These are phyloP conservation scores for Geotrichum fermentans DNA, from an alignment of 1,139 yeast species.

Conservation along the genomic window DNA sequence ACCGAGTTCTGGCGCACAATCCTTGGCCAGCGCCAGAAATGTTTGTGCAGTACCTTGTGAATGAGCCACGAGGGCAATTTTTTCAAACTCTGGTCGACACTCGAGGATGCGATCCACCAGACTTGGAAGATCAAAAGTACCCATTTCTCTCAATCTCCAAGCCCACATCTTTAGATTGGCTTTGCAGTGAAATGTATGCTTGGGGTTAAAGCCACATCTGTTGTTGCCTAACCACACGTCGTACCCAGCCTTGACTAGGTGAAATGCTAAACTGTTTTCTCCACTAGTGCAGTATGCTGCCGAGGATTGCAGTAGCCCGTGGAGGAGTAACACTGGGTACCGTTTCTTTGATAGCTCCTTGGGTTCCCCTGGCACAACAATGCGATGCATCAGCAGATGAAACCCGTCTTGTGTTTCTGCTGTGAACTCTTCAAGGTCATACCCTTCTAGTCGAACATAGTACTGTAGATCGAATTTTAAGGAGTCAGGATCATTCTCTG, in stretches of 20 bases:
- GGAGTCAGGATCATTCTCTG: not conserved
- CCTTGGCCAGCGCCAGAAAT: constrained; percentile 52
- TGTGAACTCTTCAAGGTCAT: constrained; percentile 54
- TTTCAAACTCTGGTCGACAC: constrained; percentile 39
- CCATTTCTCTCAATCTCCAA: constrained; percentile 84
- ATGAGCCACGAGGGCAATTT: constrained; percentile 68
- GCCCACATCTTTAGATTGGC: constrained; percentile 52
- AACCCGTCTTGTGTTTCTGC: constrained; percentile 80
- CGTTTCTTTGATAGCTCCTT: constrained; percentile 31
- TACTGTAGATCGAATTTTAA: constrained; percentile 52
- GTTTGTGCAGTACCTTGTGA: constrained; percentile 92
- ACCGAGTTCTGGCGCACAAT: constrained; percentile 44
- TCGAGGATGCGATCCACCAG: constrained; percentile 58
- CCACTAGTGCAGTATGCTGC: constrained; percentile 84
- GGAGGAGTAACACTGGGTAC: constrained; percentile 68
- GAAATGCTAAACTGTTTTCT: constrained; percentile 64
- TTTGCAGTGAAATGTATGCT: constrained; percentile 46
- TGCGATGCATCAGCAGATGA: constrained; percentile 56
- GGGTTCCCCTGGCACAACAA: constrained; percentile 49
- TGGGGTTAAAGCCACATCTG: constrained; percentile 75
- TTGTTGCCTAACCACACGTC: constrained; percentile 96
- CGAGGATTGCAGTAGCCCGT: constrained; percentile 81
- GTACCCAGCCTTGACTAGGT: constrained; percentile 56
- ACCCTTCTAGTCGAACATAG: constrained; percentile 57
- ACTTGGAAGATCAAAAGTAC: constrained; percentile 68